phyloP scores from a whole-genome alignment of 1,139 yeast genomes.

The Saccharomyces uvarum region DNA sequence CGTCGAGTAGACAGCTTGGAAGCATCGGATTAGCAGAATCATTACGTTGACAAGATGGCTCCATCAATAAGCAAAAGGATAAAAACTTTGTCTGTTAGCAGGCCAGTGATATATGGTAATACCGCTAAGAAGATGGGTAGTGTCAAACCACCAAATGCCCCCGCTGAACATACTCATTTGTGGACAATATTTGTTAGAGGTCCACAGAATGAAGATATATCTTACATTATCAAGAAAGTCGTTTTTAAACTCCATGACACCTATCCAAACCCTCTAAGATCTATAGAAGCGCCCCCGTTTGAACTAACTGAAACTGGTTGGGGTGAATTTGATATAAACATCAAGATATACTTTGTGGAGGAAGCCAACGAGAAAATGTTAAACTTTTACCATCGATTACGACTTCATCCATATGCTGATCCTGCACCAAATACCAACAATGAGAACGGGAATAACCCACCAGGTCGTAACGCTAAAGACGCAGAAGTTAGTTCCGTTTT shows the following conservation, averaged over 20 bases:
- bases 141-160: slow-evolving; percentile 59
- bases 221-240: slow-evolving; percentile 80
- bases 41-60: slow-evolving; percentile 20
- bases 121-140: slow-evolving; percentile 67
- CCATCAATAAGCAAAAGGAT: slow-evolving; percentile 26
- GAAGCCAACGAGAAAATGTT: slow-evolving; percentile 86
- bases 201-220: slow-evolving; percentile 71
- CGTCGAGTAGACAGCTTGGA: neutral
- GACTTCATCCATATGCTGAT: slow-evolving; percentile 75
- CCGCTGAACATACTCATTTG: slow-evolving; percentile 84
- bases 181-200: slow-evolving; percentile 94
- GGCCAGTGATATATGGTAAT: slow-evolving; percentile 86
- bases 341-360: slow-evolving; percentile 75
- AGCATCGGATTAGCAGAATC: slow-evolving; percentile 6
- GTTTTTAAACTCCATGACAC: slow-evolving; percentile 94
- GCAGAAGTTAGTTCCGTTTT: slow-evolving; percentile 57
- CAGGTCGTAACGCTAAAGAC: slow-evolving; percentile 14
- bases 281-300: slow-evolving; percentile 84
- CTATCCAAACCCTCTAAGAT: slow-evolving; percentile 73
- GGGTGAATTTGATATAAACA: slow-evolving; percentile 96
- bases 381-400: slow-evolving; percentile 79
- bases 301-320: slow-evolving; percentile 97
- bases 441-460: slow-evolving; percentile 16
- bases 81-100: slow-evolving; percentile 67
- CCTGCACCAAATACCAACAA: slow-evolving; percentile 28